phyloP scores from a whole-genome alignment of 768 basidiomycete species.

The Tylopilus sp. region DNA sequence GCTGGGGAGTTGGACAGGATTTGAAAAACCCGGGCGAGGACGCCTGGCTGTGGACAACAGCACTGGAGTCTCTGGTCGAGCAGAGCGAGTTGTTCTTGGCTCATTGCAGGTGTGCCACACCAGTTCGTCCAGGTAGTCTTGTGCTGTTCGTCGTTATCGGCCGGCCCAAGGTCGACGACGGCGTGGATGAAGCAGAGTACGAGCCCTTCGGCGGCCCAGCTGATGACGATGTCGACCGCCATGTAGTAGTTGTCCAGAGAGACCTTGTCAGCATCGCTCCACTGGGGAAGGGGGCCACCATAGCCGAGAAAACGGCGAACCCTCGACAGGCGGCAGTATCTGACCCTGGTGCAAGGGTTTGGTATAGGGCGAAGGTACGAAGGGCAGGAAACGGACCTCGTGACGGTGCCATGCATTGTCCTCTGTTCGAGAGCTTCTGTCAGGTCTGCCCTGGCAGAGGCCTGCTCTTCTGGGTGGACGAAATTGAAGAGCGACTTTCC shows the following conservation, averaged over 20 bases:
- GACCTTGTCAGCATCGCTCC: constrained; percentile 67
- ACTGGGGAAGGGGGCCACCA: constrained; percentile 49
- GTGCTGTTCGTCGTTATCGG: constrained; percentile 70
- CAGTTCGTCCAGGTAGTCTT: constrained; percentile 84
- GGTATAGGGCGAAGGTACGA: constrained; percentile 13
- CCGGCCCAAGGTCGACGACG: constrained; percentile 62
- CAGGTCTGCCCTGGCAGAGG: constrained; percentile 70
- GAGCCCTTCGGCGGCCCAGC: constrained; percentile 83
- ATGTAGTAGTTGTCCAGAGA: constrained; percentile 72
- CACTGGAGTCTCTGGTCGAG: constrained; percentile 57
- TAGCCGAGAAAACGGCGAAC: constrained; percentile 73
- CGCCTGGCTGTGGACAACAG: constrained; percentile 48
- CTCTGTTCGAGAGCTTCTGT: constrained; percentile 68
- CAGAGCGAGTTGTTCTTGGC: constrained; percentile 50
- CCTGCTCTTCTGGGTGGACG: constrained; percentile 82
- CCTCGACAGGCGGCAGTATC: constrained; percentile 72
- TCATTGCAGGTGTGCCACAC: constrained; percentile 77
- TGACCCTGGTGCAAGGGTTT: constrained; percentile 51
- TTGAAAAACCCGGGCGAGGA: constrained; percentile 71
- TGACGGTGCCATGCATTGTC: constrained; percentile 81
- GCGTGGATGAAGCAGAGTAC: constrained; percentile 90
- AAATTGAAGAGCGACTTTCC: constrained; percentile 71
- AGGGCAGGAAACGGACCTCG: constrained; percentile 45
- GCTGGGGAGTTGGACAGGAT: constrained; percentile 56
- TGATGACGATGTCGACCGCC: constrained; percentile 86